phyloP scores from a whole-genome alignment of 2,329 filamentous ascomycete genomes.

The Didymella exigua region DNA sequence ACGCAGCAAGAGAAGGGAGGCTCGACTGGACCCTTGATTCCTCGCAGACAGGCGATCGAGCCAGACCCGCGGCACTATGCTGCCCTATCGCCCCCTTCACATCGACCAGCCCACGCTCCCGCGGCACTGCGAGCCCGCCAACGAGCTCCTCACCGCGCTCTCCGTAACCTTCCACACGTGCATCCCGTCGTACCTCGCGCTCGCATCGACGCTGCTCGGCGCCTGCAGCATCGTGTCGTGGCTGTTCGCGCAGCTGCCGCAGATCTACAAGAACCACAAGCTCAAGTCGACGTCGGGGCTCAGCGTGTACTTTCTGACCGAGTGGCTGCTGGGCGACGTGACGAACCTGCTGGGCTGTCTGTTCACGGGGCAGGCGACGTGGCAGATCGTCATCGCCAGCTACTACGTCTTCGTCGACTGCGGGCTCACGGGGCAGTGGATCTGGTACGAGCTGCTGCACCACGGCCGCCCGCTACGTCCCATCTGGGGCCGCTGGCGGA shows the following conservation, averaged over 20 bases:
- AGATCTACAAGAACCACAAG: conserved; percentile 71
- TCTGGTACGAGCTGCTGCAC: conserved; percentile 67
- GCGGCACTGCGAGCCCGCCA: conserved; percentile 64
- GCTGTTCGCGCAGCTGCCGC: conserved; percentile 72
- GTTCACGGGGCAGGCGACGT: conserved; percentile 67
- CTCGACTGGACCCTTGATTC: conserved; percentile 8
- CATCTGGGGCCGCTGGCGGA: conserved; percentile 37
- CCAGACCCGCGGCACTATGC: conserved; percentile 29
- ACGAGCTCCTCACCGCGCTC: conserved; percentile 61
- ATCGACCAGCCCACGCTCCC: conserved; percentile 55
- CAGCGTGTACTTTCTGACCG: conserved; percentile 68
- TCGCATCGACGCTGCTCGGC: conserved; percentile 66
- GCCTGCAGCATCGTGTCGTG: conserved; percentile 68
- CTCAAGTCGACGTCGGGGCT: conserved; percentile 68
- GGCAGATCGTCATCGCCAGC: conserved; percentile 68
- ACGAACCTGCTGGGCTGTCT: conserved; percentile 68
- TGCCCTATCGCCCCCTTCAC: conserved; percentile 41
- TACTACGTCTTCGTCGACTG: conserved; percentile 72
- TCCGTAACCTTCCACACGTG: conserved; percentile 67
- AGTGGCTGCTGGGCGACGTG: conserved; percentile 69
- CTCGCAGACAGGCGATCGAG: conserved; percentile 7
- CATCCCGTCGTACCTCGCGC: conserved; percentile 66
- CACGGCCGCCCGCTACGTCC: conserved; percentile 54
- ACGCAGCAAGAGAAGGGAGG: conserved; percentile 7
- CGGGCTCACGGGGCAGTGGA: conserved; percentile 65